phyloP scores from a whole-genome alignment of 176 grass and related monocot genomes.

The Neostapfia colusana region DNA sequence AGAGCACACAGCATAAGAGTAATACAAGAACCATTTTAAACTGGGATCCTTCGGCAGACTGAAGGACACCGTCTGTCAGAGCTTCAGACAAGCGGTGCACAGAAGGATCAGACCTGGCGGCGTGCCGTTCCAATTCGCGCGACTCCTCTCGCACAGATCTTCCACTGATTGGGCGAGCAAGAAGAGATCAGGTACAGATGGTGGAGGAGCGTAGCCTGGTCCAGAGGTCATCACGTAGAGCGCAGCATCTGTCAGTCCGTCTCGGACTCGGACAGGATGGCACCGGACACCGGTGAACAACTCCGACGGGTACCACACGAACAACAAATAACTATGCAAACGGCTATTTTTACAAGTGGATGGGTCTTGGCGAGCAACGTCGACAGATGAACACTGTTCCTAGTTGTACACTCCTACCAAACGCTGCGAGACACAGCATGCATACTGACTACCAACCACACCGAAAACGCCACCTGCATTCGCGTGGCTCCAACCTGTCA shows the following conservation, averaged over 20 bases:
- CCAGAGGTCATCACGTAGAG: background rate
- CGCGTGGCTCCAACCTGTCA: background rate
- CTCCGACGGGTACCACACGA: background rate
- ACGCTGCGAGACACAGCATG: constrained; percentile 6
- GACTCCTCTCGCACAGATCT: too few species aligned
- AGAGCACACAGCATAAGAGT: too few species aligned
- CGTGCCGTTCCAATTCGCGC: too few species aligned
- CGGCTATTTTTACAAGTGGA: constrained; percentile 31
- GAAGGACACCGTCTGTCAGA: too few species aligned
- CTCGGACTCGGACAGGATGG: background rate
- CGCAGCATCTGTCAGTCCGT: background rate
- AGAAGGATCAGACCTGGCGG: too few species aligned
- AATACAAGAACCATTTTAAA: too few species aligned
- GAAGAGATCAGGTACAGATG: too few species aligned
- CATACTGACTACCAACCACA: constrained; percentile 9
- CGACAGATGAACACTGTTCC: background rate
- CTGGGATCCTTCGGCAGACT: too few species aligned
- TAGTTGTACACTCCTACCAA: background rate
- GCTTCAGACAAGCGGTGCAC: too few species aligned
- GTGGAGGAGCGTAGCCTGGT: too few species aligned
- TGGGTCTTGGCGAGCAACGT: background rate
- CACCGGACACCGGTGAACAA: background rate
- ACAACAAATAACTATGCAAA: too few species aligned
- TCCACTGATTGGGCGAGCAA: too few species aligned
- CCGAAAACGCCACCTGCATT: background rate